Evolutionary conservation across 2,329 filamentous ascomycete genomes (phyloP), one percentile per base, ranked within the genome.

Genomic region (Hypoxylon sp.): DNA sequence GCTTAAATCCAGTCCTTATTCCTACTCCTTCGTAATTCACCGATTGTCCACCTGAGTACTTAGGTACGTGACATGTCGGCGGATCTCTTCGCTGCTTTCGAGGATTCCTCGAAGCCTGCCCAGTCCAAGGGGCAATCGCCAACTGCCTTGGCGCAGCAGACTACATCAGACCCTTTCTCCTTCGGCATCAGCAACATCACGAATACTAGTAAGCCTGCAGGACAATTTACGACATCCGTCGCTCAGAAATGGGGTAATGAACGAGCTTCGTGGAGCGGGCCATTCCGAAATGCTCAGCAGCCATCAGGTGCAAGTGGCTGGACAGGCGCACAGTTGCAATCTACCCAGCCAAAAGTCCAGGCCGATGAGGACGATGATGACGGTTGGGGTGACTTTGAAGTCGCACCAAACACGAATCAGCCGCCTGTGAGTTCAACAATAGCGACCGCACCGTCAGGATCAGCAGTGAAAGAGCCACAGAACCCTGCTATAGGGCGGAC

Each of bases 301-400:
- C 57, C 68, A 12, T 64, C 62, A 38, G 42, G 56, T 57, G 11
- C 50, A 58, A 51, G 53, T 48, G 44, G 57, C 20, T 70, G 61
- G 65, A 55, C 64, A 18, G 64, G 48, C 33, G 24, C 59, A 45
- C 30, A 59, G 2, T 60, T 63, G 18, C 60, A 62, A 40, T 46
- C 42, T 44, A 33, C 40, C 20, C 55, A 67, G 26, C 38, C 59
- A 42, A 65, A 72, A 30, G 51, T 73, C 33, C 72, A 65, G 20
- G 78, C 79, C 3, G 85, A 64, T 4, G 80, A 80, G 4, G 85
- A 85, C 2, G 30, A 40, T 18, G 36, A 89, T 57, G 87, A 90
- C 71, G 86, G 83, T 26, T 91, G 89, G 85, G 89, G 89, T 0
- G 89, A 91, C 58, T 91, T 91, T 71, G 88, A 91, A 75, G 82